Evolutionary conservation across 2,329 filamentous ascomycete species (phyloP), one percentile per base, ranked within the genome.

Genomic region (Aspergillus sp.): DNA sequence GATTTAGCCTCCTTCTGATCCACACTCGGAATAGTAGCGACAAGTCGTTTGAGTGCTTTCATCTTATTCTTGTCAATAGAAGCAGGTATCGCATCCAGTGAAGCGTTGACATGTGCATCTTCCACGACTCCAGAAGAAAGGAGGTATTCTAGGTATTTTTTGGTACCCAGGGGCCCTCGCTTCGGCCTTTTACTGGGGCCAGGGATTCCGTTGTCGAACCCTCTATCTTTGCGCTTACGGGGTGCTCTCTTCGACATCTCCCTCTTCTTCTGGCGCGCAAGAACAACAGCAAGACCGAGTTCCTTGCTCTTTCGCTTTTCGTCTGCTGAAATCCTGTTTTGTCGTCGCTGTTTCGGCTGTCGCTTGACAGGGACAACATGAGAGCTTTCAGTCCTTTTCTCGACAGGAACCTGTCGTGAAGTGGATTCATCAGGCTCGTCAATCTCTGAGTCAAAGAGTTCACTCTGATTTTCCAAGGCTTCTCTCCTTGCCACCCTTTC

Each of bases 41-140:
- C 62, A 1, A 78, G 56, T 27, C 76, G 68, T 7, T 58, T 55
- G 2, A 78, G 57, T n/a, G 75, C 76, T n/a, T 66, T 65, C 6
- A 66, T 44, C 48, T 70, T 73, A 47, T 74, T 62, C 4, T 58
- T 62, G 0, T 62, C 19, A 2, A 61, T 65, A 39, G 69, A 73
- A 2, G 27, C 58, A 15, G 71, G 73, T 51, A 72, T 68, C 3
- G 57, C 64, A 2, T 57, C 62, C 41, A 68, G 57, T 1, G 54
- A 55, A 17, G 67, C 61, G 57, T 71, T 77, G 7, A 54, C 62
- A 19, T 73, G 68, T 3, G 67, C 72, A n/a, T 70, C 68, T 25
- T 57, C 57, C 8, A 73, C 56, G 2, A 72, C 60, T 47, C 71
- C 64, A 1, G 62, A 61, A 5, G 30, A 27, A 10, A 68, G 60